These are phyloP conservation scores for Leccinum disarticulatum DNA, from an alignment of 768 basidiomycete genomes.

Conservation along the genomic window DNA sequence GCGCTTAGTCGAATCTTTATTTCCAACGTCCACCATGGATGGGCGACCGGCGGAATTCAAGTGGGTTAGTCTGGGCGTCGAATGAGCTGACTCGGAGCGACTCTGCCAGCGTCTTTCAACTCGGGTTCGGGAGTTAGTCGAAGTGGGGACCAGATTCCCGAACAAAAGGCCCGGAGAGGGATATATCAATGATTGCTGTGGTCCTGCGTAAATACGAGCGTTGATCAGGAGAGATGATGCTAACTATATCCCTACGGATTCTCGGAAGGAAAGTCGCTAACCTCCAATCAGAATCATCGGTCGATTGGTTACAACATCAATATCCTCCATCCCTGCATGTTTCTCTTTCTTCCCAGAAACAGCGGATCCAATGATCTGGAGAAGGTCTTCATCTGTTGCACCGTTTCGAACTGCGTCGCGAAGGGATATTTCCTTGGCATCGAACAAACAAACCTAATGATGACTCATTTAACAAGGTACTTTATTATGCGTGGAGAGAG, in stretches of 20 bases:
- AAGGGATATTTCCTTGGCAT: slow-evolving; percentile 79
- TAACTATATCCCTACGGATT: slow-evolving; percentile 18
- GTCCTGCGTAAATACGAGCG: slow-evolving; percentile 25
- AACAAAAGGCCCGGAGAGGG: neutral
- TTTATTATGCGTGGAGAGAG: neutral
- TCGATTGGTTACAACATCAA: slow-evolving; percentile 73
- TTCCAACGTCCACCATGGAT: slow-evolving; percentile 79
- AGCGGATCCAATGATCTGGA: slow-evolving; percentile 60
- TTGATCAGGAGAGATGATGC: slow-evolving; percentile 23
- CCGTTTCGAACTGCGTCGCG: slow-evolving; percentile 70
- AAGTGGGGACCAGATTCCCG: neutral
- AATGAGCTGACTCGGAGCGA: slow-evolving; percentile 4
- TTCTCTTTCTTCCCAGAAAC: slow-evolving; percentile 73
- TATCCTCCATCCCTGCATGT: slow-evolving; percentile 82
- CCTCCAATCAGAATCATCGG: slow-evolving; percentile 95
- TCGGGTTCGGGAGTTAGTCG: neutral
- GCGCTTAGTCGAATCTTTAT: slow-evolving; percentile 61
- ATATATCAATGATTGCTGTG: slow-evolving; percentile 2
- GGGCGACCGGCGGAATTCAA: slow-evolving; percentile 69
- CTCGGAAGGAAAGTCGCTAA: slow-evolving; percentile 53
- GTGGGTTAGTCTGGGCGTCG: slow-evolving; percentile 55
- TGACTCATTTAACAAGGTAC: neutral
- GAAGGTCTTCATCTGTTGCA: slow-evolving; percentile 61
- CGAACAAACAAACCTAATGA: slow-evolving; percentile 80
- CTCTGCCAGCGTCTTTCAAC: slow-evolving; percentile 26